Percentiles rank a stretch among this genome's conserved stretches.
Evolutionary conservation across 768 basidiomycete species (phyloP).

Genomic region (Neoboletus brunneissimus): DNA sequence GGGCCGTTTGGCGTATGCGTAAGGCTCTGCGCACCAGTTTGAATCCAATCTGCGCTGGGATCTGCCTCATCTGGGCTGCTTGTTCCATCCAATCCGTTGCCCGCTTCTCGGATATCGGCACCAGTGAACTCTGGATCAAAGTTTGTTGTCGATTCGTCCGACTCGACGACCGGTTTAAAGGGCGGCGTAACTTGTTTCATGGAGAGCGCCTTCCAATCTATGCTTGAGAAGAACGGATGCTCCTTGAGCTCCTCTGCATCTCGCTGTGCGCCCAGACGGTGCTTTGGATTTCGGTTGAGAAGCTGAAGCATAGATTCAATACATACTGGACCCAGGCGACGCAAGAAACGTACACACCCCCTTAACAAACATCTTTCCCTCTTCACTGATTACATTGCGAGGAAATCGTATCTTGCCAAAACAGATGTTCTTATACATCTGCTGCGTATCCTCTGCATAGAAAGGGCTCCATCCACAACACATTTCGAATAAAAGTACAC

Average conservation of each 20-base stretch:
- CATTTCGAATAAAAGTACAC: conserved; percentile 98
- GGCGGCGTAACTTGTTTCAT: conserved; percentile 92
- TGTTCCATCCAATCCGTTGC: conserved; percentile 48
- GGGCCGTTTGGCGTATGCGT: conserved; percentile 75
- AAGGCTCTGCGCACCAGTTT: conserved; percentile 31
- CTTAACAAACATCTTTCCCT: conserved; percentile 99
- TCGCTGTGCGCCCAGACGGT: conserved; percentile 86
- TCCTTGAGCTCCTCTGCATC: conserved; percentile 95
- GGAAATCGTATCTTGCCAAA: conserved; percentile 99
- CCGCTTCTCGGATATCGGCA: conserved; percentile 79
- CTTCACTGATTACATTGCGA: conserved; percentile 93
- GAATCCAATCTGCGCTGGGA: conserved; percentile 60
- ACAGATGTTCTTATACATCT: conserved; percentile 99
- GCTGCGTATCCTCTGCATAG: conserved; percentile 98
- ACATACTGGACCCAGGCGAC: conserved; percentile 9
- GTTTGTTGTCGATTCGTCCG: conserved; percentile 96
- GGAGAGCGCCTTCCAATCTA: conserved; percentile 89
- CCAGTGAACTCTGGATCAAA: conserved; percentile 98
- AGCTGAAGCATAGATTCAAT: conserved; percentile 52
- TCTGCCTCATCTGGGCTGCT: conserved; percentile 52
- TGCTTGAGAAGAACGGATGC: conserved; percentile 87
- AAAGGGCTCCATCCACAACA: conserved; percentile 99
- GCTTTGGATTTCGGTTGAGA: conserved; percentile 96
- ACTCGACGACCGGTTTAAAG: conserved; percentile 97
- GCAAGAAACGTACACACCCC: conserved; percentile 59